Base-by-base conservation (phyloP, 164 flowering plant species). In the Cinnamomum chago region DNA sequence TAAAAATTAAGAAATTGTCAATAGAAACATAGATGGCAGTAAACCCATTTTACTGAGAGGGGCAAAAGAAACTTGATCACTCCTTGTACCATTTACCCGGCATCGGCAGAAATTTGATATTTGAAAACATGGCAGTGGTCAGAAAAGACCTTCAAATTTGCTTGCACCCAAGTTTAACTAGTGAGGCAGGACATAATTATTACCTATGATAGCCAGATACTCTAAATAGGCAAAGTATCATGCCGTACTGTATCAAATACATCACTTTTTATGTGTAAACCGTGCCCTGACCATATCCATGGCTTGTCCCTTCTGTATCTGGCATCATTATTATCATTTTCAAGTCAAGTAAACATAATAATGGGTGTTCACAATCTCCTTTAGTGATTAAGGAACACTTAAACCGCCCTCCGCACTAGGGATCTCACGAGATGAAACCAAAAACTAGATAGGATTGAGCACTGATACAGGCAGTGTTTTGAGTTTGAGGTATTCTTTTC, bases 11-110 rank as follows among this genome's bases (percentile, higher is more conserved):
- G 74, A 72, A 74, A 33, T 62, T 65, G 58, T 51, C 50, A 73
- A 27, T 35, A 72, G 70, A 74, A 76, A 78, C 72, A 81, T 64
- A 28, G 73, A 73, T 35, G 64, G 65, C 67, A 79, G 79, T 75
- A 81, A 80, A 76, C 73, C 84, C 75, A 13, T 30, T 40, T 28
- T 24, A 24, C 25, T 24, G 25, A 24, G 25, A 24, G 25, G 1
- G 25, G 25, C 25, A 24, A 55, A 76, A 23, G 67, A 76, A 77
- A 84, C 88, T 84, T 75, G 75, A 77, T 30, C 71, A 65, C 67
- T 77, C 60, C 71, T 73, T 73, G 73, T 67, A 28, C 47, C 65
- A 65, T 40, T 40, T 62, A 68, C 72, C 74, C 72, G 70, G 24
- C 83, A 77, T 55, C 67, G 62, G 25, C 17, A 14, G 64, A 50